A percentile compares a stretch with the other conserved stretches of the same genome.
These are phyloP conservation scores for Paramecium caudatum DNA, from an alignment of 73 alveolate species.

Conservation along the genomic window DNA sequence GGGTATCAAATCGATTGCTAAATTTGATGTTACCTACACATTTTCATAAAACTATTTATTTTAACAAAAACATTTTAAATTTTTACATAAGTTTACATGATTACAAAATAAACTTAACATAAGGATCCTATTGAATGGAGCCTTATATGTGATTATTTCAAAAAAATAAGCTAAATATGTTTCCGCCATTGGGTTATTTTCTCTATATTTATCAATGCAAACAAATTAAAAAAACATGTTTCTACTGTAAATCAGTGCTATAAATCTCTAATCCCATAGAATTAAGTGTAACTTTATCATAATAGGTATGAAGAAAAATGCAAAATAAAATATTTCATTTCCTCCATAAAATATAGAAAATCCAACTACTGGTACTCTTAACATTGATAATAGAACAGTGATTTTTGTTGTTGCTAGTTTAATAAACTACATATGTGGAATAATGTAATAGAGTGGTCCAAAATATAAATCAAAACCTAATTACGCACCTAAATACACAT, in stretches of 20 bases:
- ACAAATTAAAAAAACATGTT: neutral
- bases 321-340: neutral
- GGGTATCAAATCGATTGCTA: neutral
- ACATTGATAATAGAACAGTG: neutral
- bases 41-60: slow-evolving; percentile 11
- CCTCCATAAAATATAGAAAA: neutral
- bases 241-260: neutral
- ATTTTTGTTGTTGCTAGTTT: neutral
- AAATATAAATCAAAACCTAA: neutral
- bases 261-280: neutral
- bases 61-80: slow-evolving; percentile 36
- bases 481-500: neutral
- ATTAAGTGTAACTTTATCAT: neutral
- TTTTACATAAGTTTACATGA: slow-evolving; percentile 23
- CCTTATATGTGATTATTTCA: neutral
- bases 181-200: neutral
- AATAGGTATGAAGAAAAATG: neutral
- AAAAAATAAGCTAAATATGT: neutral
- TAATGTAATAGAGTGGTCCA: neutral
- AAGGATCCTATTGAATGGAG: slow-evolving; percentile 4
- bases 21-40: neutral
- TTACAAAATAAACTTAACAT: slow-evolving; percentile 47
- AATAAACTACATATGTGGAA: neutral
- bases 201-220: slow-evolving; percentile 24
- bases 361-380: neutral